Evolutionary conservation across 2,329 filamentous ascomycete species (phyloP), one percentile per base, ranked within the genome.

Genomic region (Neofusicoccum laricinum): DNA sequence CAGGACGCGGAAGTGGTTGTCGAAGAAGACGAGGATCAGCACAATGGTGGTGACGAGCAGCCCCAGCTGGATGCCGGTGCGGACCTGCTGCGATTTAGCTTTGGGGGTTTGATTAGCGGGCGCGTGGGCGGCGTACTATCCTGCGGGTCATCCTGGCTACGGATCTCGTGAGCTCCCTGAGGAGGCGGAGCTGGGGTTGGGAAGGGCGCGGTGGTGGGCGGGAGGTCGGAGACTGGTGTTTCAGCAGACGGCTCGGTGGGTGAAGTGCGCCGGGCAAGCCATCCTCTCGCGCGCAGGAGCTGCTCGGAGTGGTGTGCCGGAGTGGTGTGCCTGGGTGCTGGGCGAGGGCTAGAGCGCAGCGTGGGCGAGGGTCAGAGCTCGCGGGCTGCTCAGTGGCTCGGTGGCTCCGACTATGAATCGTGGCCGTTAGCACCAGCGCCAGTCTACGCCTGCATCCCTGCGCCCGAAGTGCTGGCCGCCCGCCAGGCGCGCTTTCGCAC

Each of bases 1-100:
- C 40, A 97, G 87, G 66, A 97, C 90, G 69, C 91, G 86, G 81
- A 95, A 96, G 75, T 90, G 91, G 73, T 89, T 91, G 79, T 97
- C 93, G 81, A 97, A 88, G 76, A 96, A 85, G 77, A 94, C 88
- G 71, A 94, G 78, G 71, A 93, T 74, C 69, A 94, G 81, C 69
- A 90, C 86, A 70, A 79, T 71, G 72, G 92, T 81, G 69, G 85
- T 75, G 64, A 86, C 82, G 64, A 92, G 82, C 64, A 87, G 82
- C 68, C 85, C 82, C 73, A 95, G 86, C 84, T 97, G 92, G 74
- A 90, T 82, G 73, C 90, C 86, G 68, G 92, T 92, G 68, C 82
- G 80, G 36, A 80, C 78, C 78, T 81, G 17, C 41, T 32, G 46
- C 34, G 46, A 51, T 46, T 59, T 59, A 59, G 55, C 55, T 46